Evolutionary conservation across 257 asterid species (phyloP).

Genomic region (Euphrasia confusa): DNA sequence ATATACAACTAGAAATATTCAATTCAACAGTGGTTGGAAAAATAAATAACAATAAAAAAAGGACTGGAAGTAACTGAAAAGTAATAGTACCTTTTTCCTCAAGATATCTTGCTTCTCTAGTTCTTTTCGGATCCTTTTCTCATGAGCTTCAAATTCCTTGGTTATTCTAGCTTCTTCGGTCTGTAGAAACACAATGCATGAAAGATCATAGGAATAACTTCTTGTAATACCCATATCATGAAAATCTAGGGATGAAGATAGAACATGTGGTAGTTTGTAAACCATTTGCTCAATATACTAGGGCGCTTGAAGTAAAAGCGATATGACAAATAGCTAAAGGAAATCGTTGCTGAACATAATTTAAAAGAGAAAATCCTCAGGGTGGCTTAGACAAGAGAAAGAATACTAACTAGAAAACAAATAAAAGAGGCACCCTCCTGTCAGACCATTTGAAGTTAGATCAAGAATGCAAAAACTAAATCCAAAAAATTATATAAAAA

Average conservation of each 20-base stretch:
- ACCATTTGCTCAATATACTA: neutral
- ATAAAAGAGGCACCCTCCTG: too few species aligned
- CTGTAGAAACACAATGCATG: slow-evolving; percentile 35
- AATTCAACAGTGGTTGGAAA: neutral
- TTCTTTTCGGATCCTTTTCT: slow-evolving; percentile 79
- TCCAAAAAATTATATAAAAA: too few species aligned
- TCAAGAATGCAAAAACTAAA: too few species aligned
- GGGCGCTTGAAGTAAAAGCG: neutral
- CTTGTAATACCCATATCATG: neutral
- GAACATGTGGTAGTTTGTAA: slow-evolving; percentile 1
- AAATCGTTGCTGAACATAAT: slow-evolving; percentile 1
- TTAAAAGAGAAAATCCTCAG: slow-evolving; percentile 3
- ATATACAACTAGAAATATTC: neutral
- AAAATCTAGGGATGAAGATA: neutral
- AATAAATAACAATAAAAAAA: neutral
- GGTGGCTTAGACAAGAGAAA: neutral
- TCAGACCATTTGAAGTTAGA: too few species aligned
- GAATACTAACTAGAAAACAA: neutral
- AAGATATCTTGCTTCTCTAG: slow-evolving; percentile 79
- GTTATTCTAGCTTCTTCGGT: slow-evolving; percentile 77
- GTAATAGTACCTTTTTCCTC: slow-evolving; percentile 54
- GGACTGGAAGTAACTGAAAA: slow-evolving; percentile 10
- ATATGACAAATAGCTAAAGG: neutral
- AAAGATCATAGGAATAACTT: neutral
- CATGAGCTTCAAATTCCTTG: slow-evolving; percentile 81